Conservation (phyloP, 306 rosid species). For the Prunus mongolica region DNA sequence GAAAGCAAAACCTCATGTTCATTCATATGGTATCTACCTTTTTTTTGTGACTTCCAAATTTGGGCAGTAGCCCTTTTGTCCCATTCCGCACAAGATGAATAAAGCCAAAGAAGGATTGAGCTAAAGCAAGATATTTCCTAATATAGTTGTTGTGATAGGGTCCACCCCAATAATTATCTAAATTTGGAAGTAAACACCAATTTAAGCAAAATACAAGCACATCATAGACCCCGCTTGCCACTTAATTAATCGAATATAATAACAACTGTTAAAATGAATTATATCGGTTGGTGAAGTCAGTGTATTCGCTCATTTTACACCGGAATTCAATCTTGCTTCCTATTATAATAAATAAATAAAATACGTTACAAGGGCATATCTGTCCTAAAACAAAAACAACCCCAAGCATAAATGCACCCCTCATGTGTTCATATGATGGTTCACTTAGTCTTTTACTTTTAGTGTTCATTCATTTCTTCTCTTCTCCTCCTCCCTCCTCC, state of each 20-base stretch:
- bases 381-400: constrained; percentile 19
- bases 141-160: constrained; percentile 15
- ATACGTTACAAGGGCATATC: constrained; percentile 25
- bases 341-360: too few relatives aligned
- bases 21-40: neutral
- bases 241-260: neutral
- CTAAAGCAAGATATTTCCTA: constrained; percentile 26
- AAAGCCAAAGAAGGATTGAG: neutral
- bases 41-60: neutral
- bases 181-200: constrained; percentile 21
- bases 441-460: neutral
- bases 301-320: too few relatives aligned
- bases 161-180: constrained; percentile 25
- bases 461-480: neutral
- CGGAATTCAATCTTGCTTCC: too few relatives aligned
- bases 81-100: neutral
- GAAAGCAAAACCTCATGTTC: constrained; percentile 2
- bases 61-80: neutral
- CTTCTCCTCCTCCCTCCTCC: neutral
- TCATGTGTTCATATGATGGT: constrained; percentile 20
- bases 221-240: neutral
- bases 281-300: too few relatives aligned
- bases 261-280: too few relatives aligned
- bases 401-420: neutral
- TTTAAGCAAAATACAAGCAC: neutral